Evolutionary conservation across 345 rosid genomes (phyloP).

Genomic region (Cochlearia excelsa): DNA sequence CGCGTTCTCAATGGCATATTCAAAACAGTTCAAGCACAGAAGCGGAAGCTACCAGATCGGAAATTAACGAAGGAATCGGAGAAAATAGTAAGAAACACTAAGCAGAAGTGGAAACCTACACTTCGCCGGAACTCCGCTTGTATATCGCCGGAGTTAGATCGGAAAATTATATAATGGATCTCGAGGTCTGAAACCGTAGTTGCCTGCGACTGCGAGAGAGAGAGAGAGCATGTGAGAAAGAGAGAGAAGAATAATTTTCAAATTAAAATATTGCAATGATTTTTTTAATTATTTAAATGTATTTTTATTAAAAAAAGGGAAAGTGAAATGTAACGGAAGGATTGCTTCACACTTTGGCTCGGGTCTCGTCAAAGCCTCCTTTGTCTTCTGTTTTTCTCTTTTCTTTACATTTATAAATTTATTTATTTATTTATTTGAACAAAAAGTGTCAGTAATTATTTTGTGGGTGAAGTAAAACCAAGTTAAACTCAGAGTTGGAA

Average conservation of each 20-base stretch:
- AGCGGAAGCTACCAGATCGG: neutral
- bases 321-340: neutral
- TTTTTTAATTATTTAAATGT: no score
- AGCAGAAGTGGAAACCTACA: no score
- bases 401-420: neutral
- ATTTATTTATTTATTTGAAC: neutral
- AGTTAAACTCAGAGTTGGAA: neutral
- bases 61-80: no score
- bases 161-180: neutral
- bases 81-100: no score
- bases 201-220: slow-evolving; percentile 20
- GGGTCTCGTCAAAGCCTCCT: slow-evolving; percentile 17
- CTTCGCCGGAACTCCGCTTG: slow-evolving; percentile 4
- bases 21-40: slow-evolving; percentile 2
- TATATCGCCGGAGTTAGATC: neutral
- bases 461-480: slow-evolving; percentile 1
- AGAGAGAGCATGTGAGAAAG: neutral
- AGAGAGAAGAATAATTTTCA: slow-evolving; percentile 12
- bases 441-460: slow-evolving; percentile 18
- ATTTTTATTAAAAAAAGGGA: no score
- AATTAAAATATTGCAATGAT: neutral
- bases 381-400: slow-evolving; percentile 15
- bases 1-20: slow-evolving; percentile 17
- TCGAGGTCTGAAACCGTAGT: slow-evolving; percentile 20
- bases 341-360: slow-evolving; percentile 8